A percentile compares a stretch with the other conserved stretches of the same genome.
These are phyloP conservation scores for Stephania yunnanensis DNA, from an alignment of 164 flowering plant genomes.

Conservation along the genomic window DNA sequence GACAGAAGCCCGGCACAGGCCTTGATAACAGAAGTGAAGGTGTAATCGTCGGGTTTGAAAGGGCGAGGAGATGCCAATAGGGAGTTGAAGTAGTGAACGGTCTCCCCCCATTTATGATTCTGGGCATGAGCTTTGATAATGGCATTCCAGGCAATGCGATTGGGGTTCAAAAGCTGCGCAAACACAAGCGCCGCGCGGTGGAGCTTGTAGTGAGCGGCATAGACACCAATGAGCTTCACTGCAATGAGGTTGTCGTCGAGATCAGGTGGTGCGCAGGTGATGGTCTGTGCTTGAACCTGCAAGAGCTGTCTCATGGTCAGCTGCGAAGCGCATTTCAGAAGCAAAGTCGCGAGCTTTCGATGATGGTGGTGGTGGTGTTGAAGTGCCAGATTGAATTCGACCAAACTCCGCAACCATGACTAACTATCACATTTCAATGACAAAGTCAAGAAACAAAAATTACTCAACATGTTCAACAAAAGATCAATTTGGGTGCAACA, in stretches of 20 bases:
- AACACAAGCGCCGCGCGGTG: constrained; percentile 33
- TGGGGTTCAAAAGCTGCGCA: constrained; percentile 24
- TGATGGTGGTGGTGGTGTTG: constrained; percentile 18
- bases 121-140: constrained; percentile 36
- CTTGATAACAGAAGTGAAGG: constrained; percentile 38
- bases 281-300: constrained; percentile 32
- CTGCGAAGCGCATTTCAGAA: constrained; percentile 28
- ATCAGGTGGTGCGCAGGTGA: constrained; percentile 23
- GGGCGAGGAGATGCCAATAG: constrained; percentile 14
- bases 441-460: too few species aligned
- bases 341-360: constrained; percentile 17
- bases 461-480: too few species aligned
- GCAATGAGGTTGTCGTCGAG: constrained; percentile 30
- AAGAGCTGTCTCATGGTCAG: constrained; percentile 27
- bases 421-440: too few species aligned
- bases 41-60: constrained; percentile 28
- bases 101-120: constrained; percentile 18
- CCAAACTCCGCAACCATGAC: too few species aligned
- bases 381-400: constrained; percentile 22
- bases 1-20: constrained; percentile 25
- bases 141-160: constrained; percentile 27
- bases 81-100: constrained; percentile 21
- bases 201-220: constrained; percentile 22
- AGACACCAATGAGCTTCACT: constrained; percentile 32
- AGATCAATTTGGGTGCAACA: too few species aligned